Evolutionary conservation across 192 early-diverging fungal genomes (phyloP), one percentile per base, ranked within the genome.

Genomic region (Geosiphon pyriformis): DNA sequence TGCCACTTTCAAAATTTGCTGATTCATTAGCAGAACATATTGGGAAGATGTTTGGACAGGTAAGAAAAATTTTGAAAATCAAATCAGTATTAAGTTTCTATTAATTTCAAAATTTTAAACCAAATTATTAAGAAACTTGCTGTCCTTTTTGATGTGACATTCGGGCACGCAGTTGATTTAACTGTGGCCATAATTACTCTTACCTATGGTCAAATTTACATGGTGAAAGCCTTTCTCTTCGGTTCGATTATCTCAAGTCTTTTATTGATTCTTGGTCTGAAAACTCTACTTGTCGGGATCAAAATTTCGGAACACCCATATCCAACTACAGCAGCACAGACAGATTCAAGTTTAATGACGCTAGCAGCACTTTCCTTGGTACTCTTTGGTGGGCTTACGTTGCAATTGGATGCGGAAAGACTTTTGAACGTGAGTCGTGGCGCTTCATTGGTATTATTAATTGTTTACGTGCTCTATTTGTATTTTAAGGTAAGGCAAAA

Each of bases 211-310:
- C 77, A 94, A 55, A 76, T 94, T 12, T 71, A 78, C 29, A 90
- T 98, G 56, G 94, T 98, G 35, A 88, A 95, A 68, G 87, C 95
- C 0, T 91, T 89, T 35, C 82, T 96, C 57, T 72, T 96, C 0
- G 95, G 95, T 42, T 94, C 92, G 7, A 89, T 98, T 55, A 78
- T 98, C 11, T 91, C 88, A 69, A 97, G 94, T 74, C 61, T 96
- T 52, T 73, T 95, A 20, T 76, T 95, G 62, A 78, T 96, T 2
- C 77, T 92, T 2, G 95, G 95, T 31, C 79, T 90, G 67, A 92
- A 89, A 63, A 96, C 94, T 80, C 78, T 95, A 46, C 80, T 80
- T 60, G 94, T 93, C 48, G 94, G 95, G 22, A n/a, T 88, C 58
- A 84, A 87, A 48, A 82, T 81, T 74, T 82, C 85, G 69, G 82